Conservation (phyloP, 495 filamentous ascomycete species). For the Penicillium longicatenatum region DNA sequence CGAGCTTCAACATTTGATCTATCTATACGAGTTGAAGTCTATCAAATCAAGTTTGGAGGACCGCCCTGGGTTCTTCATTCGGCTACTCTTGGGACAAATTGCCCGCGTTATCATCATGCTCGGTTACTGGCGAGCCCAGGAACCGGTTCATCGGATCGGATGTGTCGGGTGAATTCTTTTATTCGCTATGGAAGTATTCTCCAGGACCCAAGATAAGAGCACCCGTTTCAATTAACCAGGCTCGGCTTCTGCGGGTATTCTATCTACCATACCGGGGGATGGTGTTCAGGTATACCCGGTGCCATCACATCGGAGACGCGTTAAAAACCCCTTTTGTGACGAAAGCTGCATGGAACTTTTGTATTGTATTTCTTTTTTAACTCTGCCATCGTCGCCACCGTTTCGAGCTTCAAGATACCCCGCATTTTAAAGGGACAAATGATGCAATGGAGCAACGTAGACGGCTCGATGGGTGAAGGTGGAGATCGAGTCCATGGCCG, state of each 20-base stretch:
- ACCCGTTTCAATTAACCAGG: background rate
- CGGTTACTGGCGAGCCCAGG: slow-evolving; percentile 7
- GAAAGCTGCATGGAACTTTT: slow-evolving; percentile 14
- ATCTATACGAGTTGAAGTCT: background rate
- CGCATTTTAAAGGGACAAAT: slow-evolving; percentile 18
- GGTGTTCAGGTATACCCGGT: background rate
- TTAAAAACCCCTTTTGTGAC: slow-evolving; percentile 13
- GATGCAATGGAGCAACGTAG: slow-evolving; percentile 12
- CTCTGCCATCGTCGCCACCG: background rate
- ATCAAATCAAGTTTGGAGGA: background rate
- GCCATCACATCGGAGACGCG: background rate
- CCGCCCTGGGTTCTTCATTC: too few species aligned
- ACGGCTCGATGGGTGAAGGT: background rate
- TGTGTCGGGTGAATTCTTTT: background rate
- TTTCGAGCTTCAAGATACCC: slow-evolving; percentile 16
- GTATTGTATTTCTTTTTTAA: background rate
- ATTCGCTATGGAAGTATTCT: background rate
- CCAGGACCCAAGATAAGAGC: background rate
- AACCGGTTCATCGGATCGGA: slow-evolving; percentile 14
- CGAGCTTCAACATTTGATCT: background rate
- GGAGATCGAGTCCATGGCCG: slow-evolving; percentile 13
- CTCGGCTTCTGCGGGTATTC: background rate
- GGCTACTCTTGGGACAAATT: too few species aligned
- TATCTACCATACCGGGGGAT: background rate
- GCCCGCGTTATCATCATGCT: background rate